Conservation (phyloP, 2,329 filamentous ascomycete genomes). For the Hypoxylon sp. region DNA sequence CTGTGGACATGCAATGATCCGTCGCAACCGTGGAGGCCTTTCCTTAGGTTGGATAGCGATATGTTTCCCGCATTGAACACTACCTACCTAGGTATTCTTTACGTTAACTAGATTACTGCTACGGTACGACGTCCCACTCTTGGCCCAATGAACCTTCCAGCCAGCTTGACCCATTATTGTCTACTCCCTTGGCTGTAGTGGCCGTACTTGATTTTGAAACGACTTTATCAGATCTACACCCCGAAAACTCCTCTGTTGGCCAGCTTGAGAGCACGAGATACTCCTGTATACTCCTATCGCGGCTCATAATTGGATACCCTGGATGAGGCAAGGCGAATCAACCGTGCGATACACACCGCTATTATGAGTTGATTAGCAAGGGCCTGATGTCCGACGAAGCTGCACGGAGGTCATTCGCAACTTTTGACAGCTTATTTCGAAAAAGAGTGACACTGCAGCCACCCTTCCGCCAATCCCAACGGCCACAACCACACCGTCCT, state of each 20-base stretch:
- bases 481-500: conserved; percentile 25
- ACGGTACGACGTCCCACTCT: conserved; percentile 32
- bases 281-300: conserved; percentile 15
- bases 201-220: conserved; percentile 15
- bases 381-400: conserved; percentile 26
- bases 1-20: conserved; percentile 30
- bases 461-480: conserved; percentile 28
- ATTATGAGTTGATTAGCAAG: conserved; percentile 32
- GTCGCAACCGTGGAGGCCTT: conserved; percentile 28
- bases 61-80: conserved; percentile 37
- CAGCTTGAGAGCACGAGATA: conserved; percentile 6
- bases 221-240: conserved; percentile 20
- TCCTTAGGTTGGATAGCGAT: conserved; percentile 35
- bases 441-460: conserved; percentile 39
- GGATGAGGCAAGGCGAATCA: conserved; percentile 14
- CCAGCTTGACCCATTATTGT: conserved; percentile 33
- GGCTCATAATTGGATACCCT: conserved; percentile 16
- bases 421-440: conserved; percentile 32
- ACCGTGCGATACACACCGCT: conserved; percentile 27
- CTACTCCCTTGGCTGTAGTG: conserved; percentile 27
- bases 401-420: conserved; percentile 38
- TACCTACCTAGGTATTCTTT: too few species aligned
- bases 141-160: conserved; percentile 18
- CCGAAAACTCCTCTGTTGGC: conserved; percentile 4
- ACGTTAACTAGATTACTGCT: conserved; percentile 43